Evolutionary conservation across 208 protist genomes (phyloP).

Genomic region (Giardia muris): DNA sequence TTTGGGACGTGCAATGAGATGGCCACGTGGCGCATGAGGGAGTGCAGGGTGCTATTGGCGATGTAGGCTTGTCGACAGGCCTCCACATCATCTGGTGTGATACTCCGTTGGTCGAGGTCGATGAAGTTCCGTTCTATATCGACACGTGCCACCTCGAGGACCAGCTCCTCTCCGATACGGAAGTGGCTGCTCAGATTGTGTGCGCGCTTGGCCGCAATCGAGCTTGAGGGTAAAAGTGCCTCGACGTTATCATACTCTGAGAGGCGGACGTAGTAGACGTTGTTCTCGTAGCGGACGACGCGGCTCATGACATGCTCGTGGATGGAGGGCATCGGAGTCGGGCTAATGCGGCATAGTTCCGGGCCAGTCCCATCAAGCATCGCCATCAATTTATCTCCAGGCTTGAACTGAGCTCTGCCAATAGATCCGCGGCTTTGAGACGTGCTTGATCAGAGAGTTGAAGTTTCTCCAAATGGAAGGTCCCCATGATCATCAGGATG

Average conservation of each 20-base stretch:
- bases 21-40: neutral
- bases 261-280: neutral
- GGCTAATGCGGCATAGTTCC: neutral
- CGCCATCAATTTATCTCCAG: no score
- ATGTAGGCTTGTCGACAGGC: neutral
- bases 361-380: no score
- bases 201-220: neutral
- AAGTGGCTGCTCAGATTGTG: neutral
- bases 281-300: neutral
- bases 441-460: no score
- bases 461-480: neutral
- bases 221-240: neutral
- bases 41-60: neutral
- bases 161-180: neutral
- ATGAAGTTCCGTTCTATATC: neutral
- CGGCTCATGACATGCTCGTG: neutral
- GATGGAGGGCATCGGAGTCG: neutral
- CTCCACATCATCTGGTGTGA: neutral
- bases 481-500: neutral
- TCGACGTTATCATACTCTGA: neutral
- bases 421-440: no score
- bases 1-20: neutral
- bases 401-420: no score
- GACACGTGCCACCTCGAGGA: neutral
- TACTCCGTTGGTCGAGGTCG: neutral